phyloP scores from a whole-genome alignment of 2,329 filamentous ascomycete species.

The Ilyonectria sp. region DNA sequence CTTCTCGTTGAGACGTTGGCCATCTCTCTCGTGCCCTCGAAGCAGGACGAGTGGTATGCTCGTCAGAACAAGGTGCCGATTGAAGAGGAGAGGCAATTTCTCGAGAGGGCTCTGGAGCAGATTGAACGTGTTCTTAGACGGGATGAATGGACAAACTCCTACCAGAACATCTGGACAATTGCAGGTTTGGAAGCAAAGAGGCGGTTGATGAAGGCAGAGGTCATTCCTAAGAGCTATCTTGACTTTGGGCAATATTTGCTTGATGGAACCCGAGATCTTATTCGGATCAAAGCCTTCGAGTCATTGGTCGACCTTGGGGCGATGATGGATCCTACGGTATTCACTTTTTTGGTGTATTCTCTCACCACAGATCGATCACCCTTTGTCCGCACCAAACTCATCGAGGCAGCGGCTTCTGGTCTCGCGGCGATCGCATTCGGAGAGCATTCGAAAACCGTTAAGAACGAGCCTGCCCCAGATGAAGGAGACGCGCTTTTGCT shows the following conservation, averaged over 20 bases:
- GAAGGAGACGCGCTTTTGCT: constrained; percentile 58
- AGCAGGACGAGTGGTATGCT: constrained; percentile 62
- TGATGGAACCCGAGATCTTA: constrained; percentile 73
- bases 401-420: constrained; percentile 71
- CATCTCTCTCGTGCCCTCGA: constrained; percentile 68
- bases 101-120: constrained; percentile 70
- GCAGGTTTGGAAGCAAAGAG: constrained; percentile 74
- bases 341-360: constrained; percentile 70
- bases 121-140: constrained; percentile 78
- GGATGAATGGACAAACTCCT: constrained; percentile 78
- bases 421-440: constrained; percentile 76
- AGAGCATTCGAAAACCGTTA: constrained; percentile 65
- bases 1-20: constrained; percentile 78
- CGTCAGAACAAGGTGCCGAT: constrained; percentile 61
- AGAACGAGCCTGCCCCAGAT: constrained; percentile 55
- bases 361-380: constrained; percentile 76
- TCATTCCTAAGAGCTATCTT: constrained; percentile 68
- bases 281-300: constrained; percentile 77
- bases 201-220: constrained; percentile 74
- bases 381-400: constrained; percentile 72
- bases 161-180: constrained; percentile 77
- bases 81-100: constrained; percentile 64
- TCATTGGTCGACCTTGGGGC: constrained; percentile 75
- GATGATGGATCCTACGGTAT: constrained; percentile 68
- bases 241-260: constrained; percentile 76